These are phyloP conservation scores for Fulvia fulva DNA, from an alignment of 2,329 filamentous ascomycete species.

Conservation along the genomic window DNA sequence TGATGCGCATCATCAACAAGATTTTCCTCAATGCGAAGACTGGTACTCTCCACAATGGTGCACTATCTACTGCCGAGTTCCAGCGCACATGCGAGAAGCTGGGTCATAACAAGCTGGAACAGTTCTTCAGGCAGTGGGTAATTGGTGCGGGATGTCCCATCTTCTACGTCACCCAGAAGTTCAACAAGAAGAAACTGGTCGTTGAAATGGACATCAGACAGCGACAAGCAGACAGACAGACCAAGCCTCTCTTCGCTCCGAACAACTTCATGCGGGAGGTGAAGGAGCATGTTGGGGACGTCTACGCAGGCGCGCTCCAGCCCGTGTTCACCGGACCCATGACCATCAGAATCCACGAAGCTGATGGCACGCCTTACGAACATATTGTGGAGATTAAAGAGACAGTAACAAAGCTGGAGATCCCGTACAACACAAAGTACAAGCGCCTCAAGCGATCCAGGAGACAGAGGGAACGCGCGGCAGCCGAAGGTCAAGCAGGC, in stretches of 20 bases:
- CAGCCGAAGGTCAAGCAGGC: conserved; percentile 59
- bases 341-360: conserved; percentile 97
- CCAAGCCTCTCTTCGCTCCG: conserved; percentile 60
- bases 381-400: conserved; percentile 96
- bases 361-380: conserved; percentile 95
- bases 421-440: conserved; percentile 98
- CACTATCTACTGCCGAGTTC: conserved; percentile 73
- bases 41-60: conserved; percentile 66
- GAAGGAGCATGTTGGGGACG: conserved; percentile 72
- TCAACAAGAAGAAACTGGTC: conserved; percentile 96
- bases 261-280: conserved; percentile 78
- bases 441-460: conserved; percentile 90
- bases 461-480: conserved; percentile 72
- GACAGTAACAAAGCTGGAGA: conserved; percentile 78
- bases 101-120: conserved; percentile 78
- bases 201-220: conserved; percentile 89
- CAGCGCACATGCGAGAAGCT: conserved; percentile 82
- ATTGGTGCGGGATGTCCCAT: conserved; percentile 81
- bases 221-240: conserved; percentile 57
- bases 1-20: conserved; percentile 79
- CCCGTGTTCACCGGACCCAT: conserved; percentile 91
- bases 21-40: conserved; percentile 83
- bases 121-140: conserved; percentile 93
- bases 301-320: conserved; percentile 55
- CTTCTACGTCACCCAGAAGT: conserved; percentile 80